Evolutionary conservation across 345 rosid species (phyloP).

Genomic region (Geranium brycei): DNA sequence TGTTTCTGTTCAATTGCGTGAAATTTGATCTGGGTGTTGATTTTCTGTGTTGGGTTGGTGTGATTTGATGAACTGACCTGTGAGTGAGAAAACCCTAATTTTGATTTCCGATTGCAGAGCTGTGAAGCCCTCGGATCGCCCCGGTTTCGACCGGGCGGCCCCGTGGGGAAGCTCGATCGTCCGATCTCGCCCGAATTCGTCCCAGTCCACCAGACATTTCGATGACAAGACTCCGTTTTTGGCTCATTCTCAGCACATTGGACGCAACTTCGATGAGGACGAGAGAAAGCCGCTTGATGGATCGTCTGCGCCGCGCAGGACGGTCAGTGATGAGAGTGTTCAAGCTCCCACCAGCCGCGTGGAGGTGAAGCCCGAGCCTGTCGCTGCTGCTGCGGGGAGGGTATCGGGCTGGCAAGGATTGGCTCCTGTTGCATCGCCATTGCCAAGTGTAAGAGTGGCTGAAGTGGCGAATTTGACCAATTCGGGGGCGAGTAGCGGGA

Average conservation of each 20-base stretch:
- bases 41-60: slow-evolving; percentile 7
- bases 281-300: slow-evolving; percentile 77
- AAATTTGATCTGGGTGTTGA: slow-evolving; percentile 13
- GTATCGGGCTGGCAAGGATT: slow-evolving; percentile 17
- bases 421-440: slow-evolving; percentile 8
- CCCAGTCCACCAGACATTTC: slow-evolving; percentile 41
- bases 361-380: slow-evolving; percentile 37
- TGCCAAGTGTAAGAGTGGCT: slow-evolving; percentile 21
- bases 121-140: slow-evolving; percentile 41
- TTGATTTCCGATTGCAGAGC: slow-evolving; percentile 15
- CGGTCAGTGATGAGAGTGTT: slow-evolving; percentile 48
- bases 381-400: slow-evolving; percentile 22
- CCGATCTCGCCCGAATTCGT: slow-evolving; percentile 48
- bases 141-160: slow-evolving; percentile 38
- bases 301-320: slow-evolving; percentile 42
- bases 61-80: slow-evolving; percentile 1
- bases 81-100: not conserved
- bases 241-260: slow-evolving; percentile 36
- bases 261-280: slow-evolving; percentile 71
- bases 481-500: slow-evolving; percentile 23
- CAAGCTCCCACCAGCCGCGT: slow-evolving; percentile 15
- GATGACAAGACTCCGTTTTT: slow-evolving; percentile 71
- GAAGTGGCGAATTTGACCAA: slow-evolving; percentile 21
- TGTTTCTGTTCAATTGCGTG: not conserved
- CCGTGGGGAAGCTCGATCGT: slow-evolving; percentile 43